Base-by-base conservation (phyloP, 2,329 filamentous ascomycete species). In the Colletotrichum tamarilloi region DNA sequence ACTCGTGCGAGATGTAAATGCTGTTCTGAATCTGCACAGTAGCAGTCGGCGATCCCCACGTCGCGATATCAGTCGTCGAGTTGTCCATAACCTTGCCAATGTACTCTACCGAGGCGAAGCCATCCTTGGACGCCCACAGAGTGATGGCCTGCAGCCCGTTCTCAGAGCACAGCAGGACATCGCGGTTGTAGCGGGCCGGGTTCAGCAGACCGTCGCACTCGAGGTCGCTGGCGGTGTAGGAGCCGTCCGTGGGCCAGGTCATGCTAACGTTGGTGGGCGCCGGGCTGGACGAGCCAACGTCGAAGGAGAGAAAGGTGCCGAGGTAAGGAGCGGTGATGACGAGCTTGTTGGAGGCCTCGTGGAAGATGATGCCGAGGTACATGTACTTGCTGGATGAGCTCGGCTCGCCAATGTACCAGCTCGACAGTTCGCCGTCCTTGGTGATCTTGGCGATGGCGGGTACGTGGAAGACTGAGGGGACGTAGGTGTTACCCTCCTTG, bases 341-440 rank as follows among this genome's bases (percentile, higher is more conserved):
- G 30, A 64, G 62, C 62, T 64, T 64, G 12, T 62, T 62, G 24
- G 35, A 28, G 38, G 19, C 52, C 42, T 64, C 42, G 16, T 64
- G 26, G 62, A n/a, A 53, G 9, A 64, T 28, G 28, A 52, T 24
- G 42, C 26, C 62, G 38, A 64, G 28, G 12, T 64, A 64, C 12
- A 64, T 64, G 28, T 64, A 64, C 46, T 64, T 64, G 42, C 26
- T 64, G 11, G 42, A 64, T 12, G 26, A 30, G n/a, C 62, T 64
- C 52, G 62, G 22, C 46, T 64, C 24, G 22, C 42, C 62, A 55
- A 64, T 30, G 38, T 64, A 64, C 62, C 62, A 53, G 28, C 42
- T 32, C 19, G 62, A 64, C 28, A 64, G 38, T 49, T 64, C 46
- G 26, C 46, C 62, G 22, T 38, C 16, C 38, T 52, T 46, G 4